A percentile compares a stretch with the other conserved stretches of the same genome.
Evolutionary conservation across 805 yeast species (phyloP).

Genomic region (Naumovozyma castellii): DNA sequence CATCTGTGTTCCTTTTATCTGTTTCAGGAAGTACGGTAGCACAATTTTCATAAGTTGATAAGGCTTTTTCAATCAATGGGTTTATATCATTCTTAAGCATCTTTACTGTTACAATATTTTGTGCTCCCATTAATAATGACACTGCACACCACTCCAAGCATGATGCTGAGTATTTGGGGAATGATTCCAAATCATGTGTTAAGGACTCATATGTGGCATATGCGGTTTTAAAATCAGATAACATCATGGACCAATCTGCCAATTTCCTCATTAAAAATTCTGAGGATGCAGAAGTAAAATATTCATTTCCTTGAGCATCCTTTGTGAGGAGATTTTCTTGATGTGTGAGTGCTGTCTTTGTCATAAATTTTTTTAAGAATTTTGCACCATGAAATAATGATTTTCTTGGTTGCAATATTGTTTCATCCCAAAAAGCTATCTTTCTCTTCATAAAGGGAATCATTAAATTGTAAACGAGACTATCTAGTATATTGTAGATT

Average conservation of each 20-base stretch:
- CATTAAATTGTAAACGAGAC: constrained; percentile 17
- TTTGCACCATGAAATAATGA: constrained; percentile 62
- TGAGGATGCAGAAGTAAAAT: constrained; percentile 50
- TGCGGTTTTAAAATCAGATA: constrained; percentile 82
- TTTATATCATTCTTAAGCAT: constrained; percentile 37
- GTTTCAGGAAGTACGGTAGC: constrained; percentile 31
- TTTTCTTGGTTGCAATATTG: constrained; percentile 62
- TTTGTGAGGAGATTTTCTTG: constrained; percentile 22
- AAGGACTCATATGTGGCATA: constrained; percentile 74
- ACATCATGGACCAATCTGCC: constrained; percentile 88
- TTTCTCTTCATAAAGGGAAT: constrained; percentile 82
- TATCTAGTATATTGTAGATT: constrained; percentile 21
- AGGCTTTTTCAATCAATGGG: constrained; percentile 29
- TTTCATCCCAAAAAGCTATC: constrained; percentile 79
- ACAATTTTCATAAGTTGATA: constrained; percentile 31
- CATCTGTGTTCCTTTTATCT: constrained; percentile 37
- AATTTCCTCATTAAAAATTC: constrained; percentile 72
- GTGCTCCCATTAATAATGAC: constrained; percentile 53
- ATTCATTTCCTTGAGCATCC: constrained; percentile 45
- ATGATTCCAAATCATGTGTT: constrained; percentile 61
- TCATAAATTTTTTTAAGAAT: constrained; percentile 39
- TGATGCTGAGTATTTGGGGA: constrained; percentile 46
- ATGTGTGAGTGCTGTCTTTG: constrained; percentile 10
- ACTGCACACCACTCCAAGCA: constrained; percentile 82
- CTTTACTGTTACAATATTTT: constrained; percentile 33